Conservation (phyloP, 768 basidiomycete species). For the Erythrobasidium yunnanense region DNA sequence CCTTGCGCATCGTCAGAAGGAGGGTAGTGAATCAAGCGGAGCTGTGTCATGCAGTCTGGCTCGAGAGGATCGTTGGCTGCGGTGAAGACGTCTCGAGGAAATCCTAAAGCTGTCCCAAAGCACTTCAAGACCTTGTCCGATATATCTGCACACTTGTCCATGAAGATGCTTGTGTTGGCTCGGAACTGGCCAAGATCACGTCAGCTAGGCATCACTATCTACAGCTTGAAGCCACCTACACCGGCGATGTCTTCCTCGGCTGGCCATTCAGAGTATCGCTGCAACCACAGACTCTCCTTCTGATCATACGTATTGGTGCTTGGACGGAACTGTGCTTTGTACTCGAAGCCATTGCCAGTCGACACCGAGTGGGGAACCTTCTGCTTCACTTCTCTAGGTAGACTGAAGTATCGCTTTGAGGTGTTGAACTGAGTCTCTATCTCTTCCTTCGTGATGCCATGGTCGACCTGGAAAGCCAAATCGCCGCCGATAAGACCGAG, state of each 20-base stretch:
- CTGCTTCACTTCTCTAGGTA: neutral
- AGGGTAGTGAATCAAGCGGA: neutral
- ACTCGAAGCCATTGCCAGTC: neutral
- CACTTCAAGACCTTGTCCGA: neutral
- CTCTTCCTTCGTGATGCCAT: neutral
- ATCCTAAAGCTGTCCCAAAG: neutral
- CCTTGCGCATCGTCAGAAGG: neutral
- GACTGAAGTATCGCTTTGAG: neutral
- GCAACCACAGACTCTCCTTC: neutral
- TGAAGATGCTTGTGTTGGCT: neutral
- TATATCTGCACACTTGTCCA: neutral
- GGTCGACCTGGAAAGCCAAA: neutral
- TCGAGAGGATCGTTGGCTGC: neutral
- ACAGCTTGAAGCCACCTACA: too few species aligned
- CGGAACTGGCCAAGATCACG: too few species aligned
- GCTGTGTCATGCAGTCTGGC: neutral
- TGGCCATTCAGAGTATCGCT: neutral
- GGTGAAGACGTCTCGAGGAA: neutral
- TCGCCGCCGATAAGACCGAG: too few species aligned
- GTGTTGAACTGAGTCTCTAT: neutral
- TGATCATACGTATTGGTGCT: neutral
- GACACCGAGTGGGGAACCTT: neutral
- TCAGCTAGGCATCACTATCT: too few species aligned
- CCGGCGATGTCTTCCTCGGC: neutral
- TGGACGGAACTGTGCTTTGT: neutral